Conservation (phyloP, 495 filamentous ascomycete genomes). For the Friedmanniomyces simplex region DNA sequence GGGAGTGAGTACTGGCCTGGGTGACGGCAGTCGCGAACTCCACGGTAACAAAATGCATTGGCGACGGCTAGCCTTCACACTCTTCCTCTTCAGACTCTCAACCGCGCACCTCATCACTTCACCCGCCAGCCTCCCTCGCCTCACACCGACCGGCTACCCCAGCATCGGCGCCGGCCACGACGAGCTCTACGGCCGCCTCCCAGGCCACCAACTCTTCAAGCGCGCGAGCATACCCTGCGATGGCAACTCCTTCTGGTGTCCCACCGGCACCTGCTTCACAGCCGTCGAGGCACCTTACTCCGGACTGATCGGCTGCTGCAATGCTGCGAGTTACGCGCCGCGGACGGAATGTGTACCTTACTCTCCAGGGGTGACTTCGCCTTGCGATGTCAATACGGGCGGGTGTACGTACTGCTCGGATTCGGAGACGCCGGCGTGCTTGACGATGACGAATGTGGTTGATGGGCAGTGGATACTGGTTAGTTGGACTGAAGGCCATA, state of each 20-base stretch:
- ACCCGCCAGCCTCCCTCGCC: background rate
- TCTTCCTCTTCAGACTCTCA: background rate
- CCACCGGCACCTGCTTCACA: slow-evolving; percentile 19
- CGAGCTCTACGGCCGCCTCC: background rate
- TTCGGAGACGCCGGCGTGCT: background rate
- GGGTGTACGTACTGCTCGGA: slow-evolving; percentile 13
- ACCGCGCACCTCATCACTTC: slow-evolving; percentile 3
- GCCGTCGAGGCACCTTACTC: background rate
- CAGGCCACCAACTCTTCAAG: slow-evolving; percentile 2
- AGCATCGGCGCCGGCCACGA: background rate
- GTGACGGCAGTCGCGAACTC: background rate
- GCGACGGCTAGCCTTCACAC: background rate
- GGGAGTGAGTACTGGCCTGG: background rate
- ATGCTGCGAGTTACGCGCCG: slow-evolving; percentile 14
- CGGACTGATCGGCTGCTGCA: slow-evolving; percentile 15
- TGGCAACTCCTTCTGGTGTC: slow-evolving; percentile 11
- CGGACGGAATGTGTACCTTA: slow-evolving; percentile 16
- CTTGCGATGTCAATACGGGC: slow-evolving; percentile 17
- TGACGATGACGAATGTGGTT: background rate
- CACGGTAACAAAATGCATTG: background rate
- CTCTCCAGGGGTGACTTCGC: background rate
- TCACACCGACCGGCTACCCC: background rate
- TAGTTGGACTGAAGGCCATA: too few relatives aligned
- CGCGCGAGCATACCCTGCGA: background rate
- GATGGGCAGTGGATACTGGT: background rate